Evolutionary conservation across 345 rosid genomes (phyloP), one percentile per base, ranked within the genome.

Genomic region (Excoecaria agallocha): DNA sequence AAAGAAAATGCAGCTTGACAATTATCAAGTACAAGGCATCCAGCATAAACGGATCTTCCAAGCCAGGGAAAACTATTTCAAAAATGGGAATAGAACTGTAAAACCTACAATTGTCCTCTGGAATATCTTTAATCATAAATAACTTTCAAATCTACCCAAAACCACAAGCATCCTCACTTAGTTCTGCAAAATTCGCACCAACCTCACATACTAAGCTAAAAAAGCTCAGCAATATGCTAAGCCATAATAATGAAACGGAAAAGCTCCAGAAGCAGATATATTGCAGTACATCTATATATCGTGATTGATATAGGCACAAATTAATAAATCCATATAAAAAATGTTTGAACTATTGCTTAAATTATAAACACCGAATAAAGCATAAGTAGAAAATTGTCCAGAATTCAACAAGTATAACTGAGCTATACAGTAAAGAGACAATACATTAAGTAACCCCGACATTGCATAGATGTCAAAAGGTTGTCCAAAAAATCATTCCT

Each of bases 381-480:
- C 45, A 46, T 43, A 19, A 68, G 41, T 0, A 50, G 12, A 64
- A 4, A 37, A 74, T 30, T 15, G 35, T 35, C 37, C 30, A 63
- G 30, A 60, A 69, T 19, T 46, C 15, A 17, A 9, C 49, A 76
- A 84, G 70, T 69, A 67, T 10, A 7, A 78, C 35, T 10, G 41
- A 60, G 79, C 2, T 6, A 19, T 30, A 67, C 17, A 59, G 80
- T 74, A 69, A 38, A 54, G 65, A 30, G 75, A 41, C 73, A 60
- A 61, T 92, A 94, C 98, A 88, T 94, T 93, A 79, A 90, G 91
- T 85, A 91, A 84, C 74, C 95, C 93, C 77, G 97, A 94, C 98
- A 94, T 94, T 81, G 91, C 83, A 85, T 55, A 66, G 59, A 76
- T 82, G 85, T 87, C 85, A 86, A 85, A 77, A 79, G 80, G 25